Percentiles rank a stretch among this genome's conserved stretches.
These are phyloP conservation scores for Leccinum subgranulosum DNA, from an alignment of 768 basidiomycete species.

Conservation along the genomic window DNA sequence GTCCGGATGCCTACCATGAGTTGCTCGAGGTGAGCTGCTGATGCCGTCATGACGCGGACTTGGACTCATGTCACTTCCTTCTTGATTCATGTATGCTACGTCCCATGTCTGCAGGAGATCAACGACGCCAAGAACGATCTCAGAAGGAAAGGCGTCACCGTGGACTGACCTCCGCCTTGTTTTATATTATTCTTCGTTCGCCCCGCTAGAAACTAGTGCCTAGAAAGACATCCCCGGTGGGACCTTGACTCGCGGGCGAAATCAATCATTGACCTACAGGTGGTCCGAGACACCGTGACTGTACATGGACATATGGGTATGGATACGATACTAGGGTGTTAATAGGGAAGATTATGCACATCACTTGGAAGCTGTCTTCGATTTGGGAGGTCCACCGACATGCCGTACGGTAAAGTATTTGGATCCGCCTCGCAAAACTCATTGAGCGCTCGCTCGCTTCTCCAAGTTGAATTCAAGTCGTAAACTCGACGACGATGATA, in stretches of 20 bases:
- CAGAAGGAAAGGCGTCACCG: slow-evolving; percentile 55
- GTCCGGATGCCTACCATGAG: slow-evolving; percentile 75
- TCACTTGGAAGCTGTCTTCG: too few species aligned
- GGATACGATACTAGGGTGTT: too few species aligned
- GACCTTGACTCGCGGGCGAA: background rate
- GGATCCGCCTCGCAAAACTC: too few species aligned
- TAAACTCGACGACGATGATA: too few species aligned
- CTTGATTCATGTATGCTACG: background rate
- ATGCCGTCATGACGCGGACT: background rate
- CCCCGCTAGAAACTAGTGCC: too few species aligned
- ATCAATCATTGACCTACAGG: background rate
- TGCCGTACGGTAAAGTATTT: too few species aligned
- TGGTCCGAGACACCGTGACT: background rate
- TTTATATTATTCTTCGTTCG: background rate
- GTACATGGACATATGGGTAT: too few species aligned
- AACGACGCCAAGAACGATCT: slow-evolving; percentile 54
- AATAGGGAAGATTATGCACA: too few species aligned
- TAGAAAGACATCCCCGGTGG: background rate
- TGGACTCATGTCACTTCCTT: background rate
- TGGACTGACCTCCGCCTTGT: slow-evolving; percentile 40
- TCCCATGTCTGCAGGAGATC: slow-evolving; percentile 49
- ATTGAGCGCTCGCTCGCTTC: too few species aligned
- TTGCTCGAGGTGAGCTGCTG: slow-evolving; percentile 45
- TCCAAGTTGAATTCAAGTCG: too few species aligned
- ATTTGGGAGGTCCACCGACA: too few species aligned